Evolutionary conservation across 2,329 filamentous ascomycete genomes (phyloP).

Genomic region (Laburnicola sp.): DNA sequence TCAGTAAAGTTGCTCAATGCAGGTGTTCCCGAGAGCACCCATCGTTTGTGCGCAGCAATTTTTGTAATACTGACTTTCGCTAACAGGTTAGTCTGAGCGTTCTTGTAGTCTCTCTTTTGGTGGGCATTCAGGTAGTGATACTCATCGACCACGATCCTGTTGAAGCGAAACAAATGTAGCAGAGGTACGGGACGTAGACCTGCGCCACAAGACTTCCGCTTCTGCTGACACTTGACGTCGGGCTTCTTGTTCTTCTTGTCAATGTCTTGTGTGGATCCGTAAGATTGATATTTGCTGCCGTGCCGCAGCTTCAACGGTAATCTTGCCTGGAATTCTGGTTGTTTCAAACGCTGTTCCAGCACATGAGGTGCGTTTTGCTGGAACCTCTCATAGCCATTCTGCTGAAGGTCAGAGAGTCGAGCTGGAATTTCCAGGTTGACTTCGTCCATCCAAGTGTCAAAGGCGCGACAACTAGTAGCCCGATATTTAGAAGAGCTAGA

Average conservation of each 20-base stretch:
- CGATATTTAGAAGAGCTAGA: background rate
- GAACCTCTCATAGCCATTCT: constrained; percentile 40
- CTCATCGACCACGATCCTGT: constrained; percentile 66
- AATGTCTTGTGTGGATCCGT: constrained; percentile 6
- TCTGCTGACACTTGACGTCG: background rate
- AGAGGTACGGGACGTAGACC: constrained; percentile 42
- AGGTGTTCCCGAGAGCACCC: constrained; percentile 67
- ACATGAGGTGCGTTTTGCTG: constrained; percentile 20
- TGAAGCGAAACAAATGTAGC: constrained; percentile 64
- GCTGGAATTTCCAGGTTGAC: constrained; percentile 48
- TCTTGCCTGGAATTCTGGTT: constrained; percentile 41
- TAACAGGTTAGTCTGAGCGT: constrained; percentile 13
- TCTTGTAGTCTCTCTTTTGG: constrained; percentile 30
- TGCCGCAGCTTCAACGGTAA: constrained; percentile 46
- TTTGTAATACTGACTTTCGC: constrained; percentile 47
- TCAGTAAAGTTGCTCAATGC: constrained; percentile 61
- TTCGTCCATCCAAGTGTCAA: constrained; percentile 58
- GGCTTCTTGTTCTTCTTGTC: background rate
- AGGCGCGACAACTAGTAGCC: constrained; percentile 50
- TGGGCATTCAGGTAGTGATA: constrained; percentile 59
- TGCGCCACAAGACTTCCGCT: too few relatives aligned
- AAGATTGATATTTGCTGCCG: constrained; percentile 39
- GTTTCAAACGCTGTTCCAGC: constrained; percentile 30
- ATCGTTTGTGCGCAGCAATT: constrained; percentile 57
- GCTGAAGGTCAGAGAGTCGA: constrained; percentile 46